Percentiles rank a stretch among this genome's conserved stretches.
phyloP scores from a whole-genome alignment of 2,329 filamentous ascomycete genomes.

The Aspergillus cejpii region DNA sequence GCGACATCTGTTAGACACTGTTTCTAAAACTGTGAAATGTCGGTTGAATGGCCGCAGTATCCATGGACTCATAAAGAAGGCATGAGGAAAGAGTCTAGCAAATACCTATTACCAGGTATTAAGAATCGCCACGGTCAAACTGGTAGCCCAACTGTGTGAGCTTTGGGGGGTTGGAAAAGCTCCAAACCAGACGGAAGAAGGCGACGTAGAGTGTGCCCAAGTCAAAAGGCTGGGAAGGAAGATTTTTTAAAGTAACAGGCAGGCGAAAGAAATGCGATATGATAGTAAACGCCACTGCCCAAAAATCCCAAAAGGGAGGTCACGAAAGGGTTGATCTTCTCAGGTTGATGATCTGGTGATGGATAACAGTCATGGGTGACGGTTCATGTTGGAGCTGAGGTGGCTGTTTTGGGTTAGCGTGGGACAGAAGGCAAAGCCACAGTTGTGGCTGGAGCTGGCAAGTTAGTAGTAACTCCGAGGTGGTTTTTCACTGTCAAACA shows the following conservation, averaged over 20 bases:
- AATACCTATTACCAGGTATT: slow-evolving; percentile 42
- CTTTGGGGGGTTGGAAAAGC: slow-evolving; percentile 23
- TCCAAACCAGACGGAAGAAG: slow-evolving; percentile 25
- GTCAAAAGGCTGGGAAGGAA: slow-evolving; percentile 19
- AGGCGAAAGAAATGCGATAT: slow-evolving; percentile 18
- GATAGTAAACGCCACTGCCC: slow-evolving; percentile 20
- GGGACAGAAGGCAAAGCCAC: slow-evolving; percentile 20
- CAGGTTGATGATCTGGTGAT: slow-evolving; percentile 30
- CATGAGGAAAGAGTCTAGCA: slow-evolving; percentile 17
- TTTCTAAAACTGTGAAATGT: slow-evolving; percentile 17
- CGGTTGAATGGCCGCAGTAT: slow-evolving; percentile 16
- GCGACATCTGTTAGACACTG: slow-evolving; percentile 32
- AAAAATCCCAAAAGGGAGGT: slow-evolving; percentile 24
- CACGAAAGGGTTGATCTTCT: slow-evolving; percentile 19
- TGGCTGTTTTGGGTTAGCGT: slow-evolving; percentile 41
- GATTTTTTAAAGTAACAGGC: slow-evolving; percentile 14
- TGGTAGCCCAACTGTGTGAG: slow-evolving; percentile 30
- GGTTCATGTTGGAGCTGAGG: slow-evolving; percentile 38
- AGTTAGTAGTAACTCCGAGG: background rate
- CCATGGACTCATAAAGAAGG: slow-evolving; percentile 13
- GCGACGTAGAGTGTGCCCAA: slow-evolving; percentile 23
- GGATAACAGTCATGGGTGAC: slow-evolving; percentile 29
- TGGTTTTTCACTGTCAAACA: background rate
- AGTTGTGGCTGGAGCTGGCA: slow-evolving; percentile 15
- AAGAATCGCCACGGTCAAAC: slow-evolving; percentile 40